phyloP scores from a whole-genome alignment of 192 early-diverging fungal species.

The Entophlyctis luteolus region DNA sequence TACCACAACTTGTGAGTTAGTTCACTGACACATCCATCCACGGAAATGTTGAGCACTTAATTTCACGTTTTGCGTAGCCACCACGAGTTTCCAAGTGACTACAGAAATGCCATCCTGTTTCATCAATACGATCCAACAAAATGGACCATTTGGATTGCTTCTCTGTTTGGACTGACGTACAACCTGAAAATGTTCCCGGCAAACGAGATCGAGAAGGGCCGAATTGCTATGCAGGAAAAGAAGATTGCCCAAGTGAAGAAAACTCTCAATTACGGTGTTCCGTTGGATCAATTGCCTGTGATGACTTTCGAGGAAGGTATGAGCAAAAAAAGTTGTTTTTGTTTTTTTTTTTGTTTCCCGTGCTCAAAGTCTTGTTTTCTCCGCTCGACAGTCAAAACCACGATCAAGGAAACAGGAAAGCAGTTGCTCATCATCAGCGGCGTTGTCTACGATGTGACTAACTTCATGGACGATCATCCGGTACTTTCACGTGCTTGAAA shows the following conservation, averaged over 20 bases:
- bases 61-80: slow-evolving; percentile 82
- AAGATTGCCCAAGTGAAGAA: slow-evolving; percentile 58
- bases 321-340: slow-evolving; percentile 32
- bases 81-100: slow-evolving; percentile 58
- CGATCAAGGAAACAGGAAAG: slow-evolving; percentile 65
- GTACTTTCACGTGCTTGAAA: too few relatives aligned
- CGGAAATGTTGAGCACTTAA: slow-evolving; percentile 72
- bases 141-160: slow-evolving; percentile 45
- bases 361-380: slow-evolving; percentile 31
- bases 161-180: slow-evolving; percentile 44
- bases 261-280: slow-evolving; percentile 70
- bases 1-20: slow-evolving; percentile 69
- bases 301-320: slow-evolving; percentile 39
- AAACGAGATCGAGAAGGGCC: slow-evolving; percentile 51
- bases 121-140: slow-evolving; percentile 56
- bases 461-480: slow-evolving; percentile 86
- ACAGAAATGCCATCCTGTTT: slow-evolving; percentile 51
- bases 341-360: slow-evolving; percentile 20
- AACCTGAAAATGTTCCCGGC: slow-evolving; percentile 44
- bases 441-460: slow-evolving; percentile 50
- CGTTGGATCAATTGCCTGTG: slow-evolving; percentile 62
- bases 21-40: too few relatives aligned
- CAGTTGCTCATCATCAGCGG: slow-evolving; percentile 81
- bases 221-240: slow-evolving; percentile 76
- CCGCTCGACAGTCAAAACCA: slow-evolving; percentile 47